Conservation (phyloP, 148 eudicot species). For the Cornus florida region DNA sequence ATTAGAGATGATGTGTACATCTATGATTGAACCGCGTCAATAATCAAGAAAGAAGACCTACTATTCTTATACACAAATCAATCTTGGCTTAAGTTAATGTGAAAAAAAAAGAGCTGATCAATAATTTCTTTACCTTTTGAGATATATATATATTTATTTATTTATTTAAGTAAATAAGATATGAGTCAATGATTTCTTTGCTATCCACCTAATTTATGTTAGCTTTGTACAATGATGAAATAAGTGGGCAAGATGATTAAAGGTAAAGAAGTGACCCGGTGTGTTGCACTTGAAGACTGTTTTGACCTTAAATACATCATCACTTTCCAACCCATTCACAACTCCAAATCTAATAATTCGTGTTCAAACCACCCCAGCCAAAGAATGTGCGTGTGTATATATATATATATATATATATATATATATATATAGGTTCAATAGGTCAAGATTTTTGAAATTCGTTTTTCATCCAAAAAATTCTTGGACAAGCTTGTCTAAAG, state of each 20-base stretch:
- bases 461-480: no score
- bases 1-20: no score
- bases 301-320: background rate
- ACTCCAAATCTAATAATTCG: background rate
- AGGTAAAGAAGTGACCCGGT: background rate
- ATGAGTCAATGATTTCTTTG: background rate
- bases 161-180: no score
- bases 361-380: background rate
- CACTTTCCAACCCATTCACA: no score
- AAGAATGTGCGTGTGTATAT: background rate
- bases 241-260: no score
- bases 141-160: no score
- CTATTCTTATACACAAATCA: no score
- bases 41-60: no score
- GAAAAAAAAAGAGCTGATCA: no score
- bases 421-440: background rate
- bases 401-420: background rate
- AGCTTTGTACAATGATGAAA: background rate
- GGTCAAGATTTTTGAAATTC: background rate
- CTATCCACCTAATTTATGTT: background rate
- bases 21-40: no score
- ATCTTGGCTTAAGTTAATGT: no score
- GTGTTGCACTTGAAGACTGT: background rate
- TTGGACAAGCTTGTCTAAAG: background rate
- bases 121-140: no score